Conservation (phyloP, 768 basidiomycete genomes). For the Asterophora lycoperdoides region DNA sequence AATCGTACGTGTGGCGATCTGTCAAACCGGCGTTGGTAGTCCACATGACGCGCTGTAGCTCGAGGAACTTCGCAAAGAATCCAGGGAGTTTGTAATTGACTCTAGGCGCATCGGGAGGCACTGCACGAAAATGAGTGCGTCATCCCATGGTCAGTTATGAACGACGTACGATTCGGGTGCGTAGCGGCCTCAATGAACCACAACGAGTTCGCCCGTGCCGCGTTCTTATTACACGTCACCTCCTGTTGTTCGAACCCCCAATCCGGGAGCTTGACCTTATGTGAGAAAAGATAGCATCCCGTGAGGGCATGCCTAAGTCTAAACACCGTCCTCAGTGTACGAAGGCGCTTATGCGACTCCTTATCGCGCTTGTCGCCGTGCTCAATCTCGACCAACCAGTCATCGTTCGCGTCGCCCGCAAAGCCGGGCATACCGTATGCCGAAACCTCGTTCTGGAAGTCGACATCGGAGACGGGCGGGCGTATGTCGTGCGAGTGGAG, state of each 20-base stretch:
- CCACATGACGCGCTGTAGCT: conserved; percentile 96
- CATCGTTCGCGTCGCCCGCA: conserved; percentile 87
- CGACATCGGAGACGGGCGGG: conserved; percentile 93
- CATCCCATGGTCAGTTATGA: not conserved
- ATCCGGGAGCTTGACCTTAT: conserved; percentile 95
- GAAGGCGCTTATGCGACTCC: conserved; percentile 64
- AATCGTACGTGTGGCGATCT: conserved; percentile 92
- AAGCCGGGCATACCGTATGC: conserved; percentile 88
- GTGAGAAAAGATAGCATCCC: conserved; percentile 96
- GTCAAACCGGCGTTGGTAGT: conserved; percentile 93
- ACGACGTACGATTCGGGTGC: conserved; percentile 61
- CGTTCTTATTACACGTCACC: conserved; percentile 99
- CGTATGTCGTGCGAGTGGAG: conserved; percentile 95
- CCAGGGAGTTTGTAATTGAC: conserved; percentile 91
- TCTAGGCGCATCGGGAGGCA: conserved; percentile 63
- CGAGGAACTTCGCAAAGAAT: conserved; percentile 87
- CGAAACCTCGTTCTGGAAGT: conserved; percentile 98
- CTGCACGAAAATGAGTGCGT: conserved; percentile 34
- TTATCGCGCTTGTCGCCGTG: conserved; percentile 58
- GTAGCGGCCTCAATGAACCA: conserved; percentile 91
- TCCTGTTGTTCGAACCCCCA: conserved; percentile 99
- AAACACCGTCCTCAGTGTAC: conserved; percentile 80
- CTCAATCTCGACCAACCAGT: conserved; percentile 87
- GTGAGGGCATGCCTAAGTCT: conserved; percentile 79
- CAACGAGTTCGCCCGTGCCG: conserved; percentile 79